Evolutionary conservation across 352 stramenopile genomes (phyloP), one percentile per base, ranked within the genome.

Genomic region (Globisporangium nunn): DNA sequence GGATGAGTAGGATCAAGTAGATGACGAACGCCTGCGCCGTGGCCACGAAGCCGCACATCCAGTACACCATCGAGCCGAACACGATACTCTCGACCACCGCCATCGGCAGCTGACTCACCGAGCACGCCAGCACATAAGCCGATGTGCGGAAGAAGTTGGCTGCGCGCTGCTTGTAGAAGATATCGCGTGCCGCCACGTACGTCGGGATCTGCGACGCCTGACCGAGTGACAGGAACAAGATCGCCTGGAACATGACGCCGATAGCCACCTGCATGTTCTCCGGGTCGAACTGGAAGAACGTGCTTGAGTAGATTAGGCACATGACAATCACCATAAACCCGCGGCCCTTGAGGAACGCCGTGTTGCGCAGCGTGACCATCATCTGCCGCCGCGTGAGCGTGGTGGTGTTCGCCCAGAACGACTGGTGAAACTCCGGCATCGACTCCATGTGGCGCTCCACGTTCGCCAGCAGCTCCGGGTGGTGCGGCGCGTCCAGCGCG

Each of bases 331-430:
- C 58, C 69, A 75, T 75, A 51, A 78, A 23, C 1, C 46, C 54
- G 15, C 66, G 51, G 11, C 64, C 69, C 2, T 40, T n/a, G 14
- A 81, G 48, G 33, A 81, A 73, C 18, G 66, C 59, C 5, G 48
- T 66, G 53, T 83, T 75, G 40, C 73, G 62, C 40, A 66, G 31
- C 62, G 70, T 87, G 12, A 93, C 56, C 6, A 75, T 66, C 53
- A 88, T 61, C 43, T 91, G 71, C 6, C 89, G 80, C n/a, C 41
- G 46, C 12, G 75, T 57, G 48, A 64, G 58, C 48, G 66, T 72
- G 6, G 3, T n/a, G 7, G 50, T 51, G 28, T 51, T 74, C 4
- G 55, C 50, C 29, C 56, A 53, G 58, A 74, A 70, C 18, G 39
- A 46, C 56, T 70, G 68, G 43, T 72, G 62, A 50, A 76, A 74